phyloP scores from a whole-genome alignment of 2,329 filamentous ascomycete species.

The Atkinsonella texensis region DNA sequence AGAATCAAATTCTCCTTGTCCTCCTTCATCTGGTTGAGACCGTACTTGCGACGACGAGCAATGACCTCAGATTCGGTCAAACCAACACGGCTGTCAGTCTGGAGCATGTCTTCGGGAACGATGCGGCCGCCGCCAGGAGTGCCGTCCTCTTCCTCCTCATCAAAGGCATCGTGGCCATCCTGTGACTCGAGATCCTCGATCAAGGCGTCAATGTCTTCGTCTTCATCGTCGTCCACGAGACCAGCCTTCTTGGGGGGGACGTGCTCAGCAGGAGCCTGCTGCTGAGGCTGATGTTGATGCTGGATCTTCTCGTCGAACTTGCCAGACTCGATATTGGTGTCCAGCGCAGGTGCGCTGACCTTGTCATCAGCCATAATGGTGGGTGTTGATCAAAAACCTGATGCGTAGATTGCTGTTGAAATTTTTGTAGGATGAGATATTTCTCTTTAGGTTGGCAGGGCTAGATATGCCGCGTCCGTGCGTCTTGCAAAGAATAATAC shows the following conservation, averaged over 20 bases:
- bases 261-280: constrained; percentile 17
- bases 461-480: not conserved
- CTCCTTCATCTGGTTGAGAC: constrained; percentile 83
- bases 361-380: constrained; percentile 42
- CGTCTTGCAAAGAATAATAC: constrained; percentile 2
- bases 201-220: constrained; percentile 74
- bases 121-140: constrained; percentile 43
- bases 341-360: constrained; percentile 42
- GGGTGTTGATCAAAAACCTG: not conserved
- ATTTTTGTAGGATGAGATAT: constrained; percentile 4
- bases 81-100: constrained; percentile 63
- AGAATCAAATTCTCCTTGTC: constrained; percentile 76
- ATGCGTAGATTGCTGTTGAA: not conserved
- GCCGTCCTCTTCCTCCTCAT: constrained; percentile 43
- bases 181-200: constrained; percentile 80
- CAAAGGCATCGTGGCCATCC: constrained; percentile 55
- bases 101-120: constrained; percentile 62
- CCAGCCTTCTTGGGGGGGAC: constrained; percentile 27
- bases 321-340: constrained; percentile 53
- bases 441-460: constrained; percentile 3
- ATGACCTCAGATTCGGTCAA: constrained; percentile 60
- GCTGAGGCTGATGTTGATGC: constrained; percentile 9
- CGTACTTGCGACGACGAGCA: constrained; percentile 55
- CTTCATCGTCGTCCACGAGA: constrained; percentile 54
- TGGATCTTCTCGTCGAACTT: constrained; percentile 52